Evolutionary conservation across 495 filamentous ascomycete genomes (phyloP).

Genomic region (Penicillium flavigenum): DNA sequence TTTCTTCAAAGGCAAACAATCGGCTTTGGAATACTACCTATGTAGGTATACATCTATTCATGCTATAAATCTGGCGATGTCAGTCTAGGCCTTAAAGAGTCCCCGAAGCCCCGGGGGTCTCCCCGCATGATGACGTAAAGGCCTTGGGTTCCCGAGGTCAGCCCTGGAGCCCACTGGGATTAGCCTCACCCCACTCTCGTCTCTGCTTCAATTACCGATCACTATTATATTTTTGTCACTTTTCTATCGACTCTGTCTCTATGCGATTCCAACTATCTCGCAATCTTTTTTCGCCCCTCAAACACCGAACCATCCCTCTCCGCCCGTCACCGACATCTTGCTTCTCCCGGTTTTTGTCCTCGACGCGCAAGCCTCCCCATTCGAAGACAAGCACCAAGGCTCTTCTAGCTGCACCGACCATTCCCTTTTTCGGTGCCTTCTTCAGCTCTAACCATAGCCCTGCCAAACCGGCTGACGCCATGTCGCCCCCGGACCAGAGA

Average conservation of each 20-base stretch:
- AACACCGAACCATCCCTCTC: conserved; percentile 23
- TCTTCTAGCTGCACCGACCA: conserved; percentile 61
- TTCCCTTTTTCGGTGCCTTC: conserved; percentile 77
- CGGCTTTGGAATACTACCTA: too few species aligned
- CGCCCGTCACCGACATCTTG: conserved; percentile 33
- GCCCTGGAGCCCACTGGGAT: neutral
- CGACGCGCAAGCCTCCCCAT: conserved; percentile 30
- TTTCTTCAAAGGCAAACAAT: neutral
- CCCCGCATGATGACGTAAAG: conserved; percentile 36
- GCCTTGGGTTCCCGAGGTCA: neutral
- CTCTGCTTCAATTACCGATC: neutral
- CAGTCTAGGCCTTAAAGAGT: conserved; percentile 5
- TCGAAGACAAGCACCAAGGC: conserved; percentile 36
- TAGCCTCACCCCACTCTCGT: conserved; percentile 9
- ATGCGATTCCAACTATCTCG: conserved; percentile 45
- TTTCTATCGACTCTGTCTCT: neutral
- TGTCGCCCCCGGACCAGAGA: conserved; percentile 80
- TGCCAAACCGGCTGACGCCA: conserved; percentile 49
- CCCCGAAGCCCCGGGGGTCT: neutral
- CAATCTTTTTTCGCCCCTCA: conserved; percentile 39
- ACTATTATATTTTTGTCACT: neutral
- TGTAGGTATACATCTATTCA: neutral
- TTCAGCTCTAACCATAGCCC: conserved; percentile 60
- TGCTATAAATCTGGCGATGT: neutral
- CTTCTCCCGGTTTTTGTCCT: conserved; percentile 24